A percentile compares a stretch with the other conserved stretches of the same genome.
phyloP scores from a whole-genome alignment of 768 basidiomycete species.

The Tephrocybe sp. region DNA sequence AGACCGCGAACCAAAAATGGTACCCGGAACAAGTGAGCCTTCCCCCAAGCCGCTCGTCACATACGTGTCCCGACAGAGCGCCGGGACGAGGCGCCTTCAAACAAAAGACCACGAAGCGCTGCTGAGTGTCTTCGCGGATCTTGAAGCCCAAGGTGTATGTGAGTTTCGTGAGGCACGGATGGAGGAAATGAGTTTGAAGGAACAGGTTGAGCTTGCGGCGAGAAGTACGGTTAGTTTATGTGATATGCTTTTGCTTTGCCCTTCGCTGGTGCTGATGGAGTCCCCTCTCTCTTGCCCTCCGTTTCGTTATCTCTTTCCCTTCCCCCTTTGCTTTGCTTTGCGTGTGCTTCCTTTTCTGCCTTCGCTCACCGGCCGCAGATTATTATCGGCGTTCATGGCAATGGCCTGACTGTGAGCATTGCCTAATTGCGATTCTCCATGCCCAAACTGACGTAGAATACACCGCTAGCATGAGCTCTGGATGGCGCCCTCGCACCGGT shows the following conservation, averaged over 20 bases:
- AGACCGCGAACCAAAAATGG: background rate
- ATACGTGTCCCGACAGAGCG: conserved; percentile 61
- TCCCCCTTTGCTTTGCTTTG: background rate
- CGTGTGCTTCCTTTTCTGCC: conserved; percentile 1
- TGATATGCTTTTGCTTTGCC: conserved; percentile 7
- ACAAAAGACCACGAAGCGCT: conserved; percentile 49
- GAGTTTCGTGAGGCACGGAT: conserved; percentile 41
- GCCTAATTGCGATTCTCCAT: conserved; percentile 3
- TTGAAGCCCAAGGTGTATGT: conserved; percentile 52
- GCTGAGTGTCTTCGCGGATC: conserved; percentile 42
- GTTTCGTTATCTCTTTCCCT: background rate
- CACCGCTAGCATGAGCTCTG: conserved; percentile 52
- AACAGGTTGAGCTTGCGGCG: conserved; percentile 61
- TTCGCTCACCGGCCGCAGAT: conserved; percentile 32
- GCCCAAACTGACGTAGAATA: background rate
- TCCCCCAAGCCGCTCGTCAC: conserved; percentile 36
- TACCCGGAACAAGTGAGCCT: background rate
- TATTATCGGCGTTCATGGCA: conserved; percentile 66
- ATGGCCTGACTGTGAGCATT: conserved; percentile 60
- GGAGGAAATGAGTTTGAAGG: conserved; percentile 50
- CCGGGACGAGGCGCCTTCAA: conserved; percentile 37
- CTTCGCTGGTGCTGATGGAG: conserved; percentile 5
- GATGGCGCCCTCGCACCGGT: conserved; percentile 63
- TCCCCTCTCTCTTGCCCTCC: background rate
- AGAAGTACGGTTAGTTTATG: conserved; percentile 54